These are phyloP conservation scores for Alternaria longipes DNA, from an alignment of 2,329 filamentous ascomycete genomes.

Conservation along the genomic window DNA sequence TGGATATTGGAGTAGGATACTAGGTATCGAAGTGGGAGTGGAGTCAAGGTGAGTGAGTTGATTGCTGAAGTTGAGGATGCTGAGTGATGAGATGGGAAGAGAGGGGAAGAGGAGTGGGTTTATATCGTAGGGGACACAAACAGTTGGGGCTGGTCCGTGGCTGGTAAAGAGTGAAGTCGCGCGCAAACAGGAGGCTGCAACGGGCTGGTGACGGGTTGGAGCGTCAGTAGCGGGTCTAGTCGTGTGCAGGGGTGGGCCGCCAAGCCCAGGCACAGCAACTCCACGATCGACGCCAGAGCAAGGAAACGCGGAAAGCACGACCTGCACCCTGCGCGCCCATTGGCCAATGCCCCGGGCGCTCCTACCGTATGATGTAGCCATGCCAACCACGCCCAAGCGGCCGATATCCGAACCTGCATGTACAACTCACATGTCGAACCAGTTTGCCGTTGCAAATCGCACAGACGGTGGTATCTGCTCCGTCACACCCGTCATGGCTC, in stretches of 20 bases:
- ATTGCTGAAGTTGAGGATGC: conserved; percentile 23
- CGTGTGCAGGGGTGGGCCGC: conserved; percentile 23
- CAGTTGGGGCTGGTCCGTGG: conserved; percentile 21
- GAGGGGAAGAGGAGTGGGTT: conserved; percentile 14
- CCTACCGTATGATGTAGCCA: conserved; percentile 31
- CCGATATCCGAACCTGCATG: conserved; percentile 23
- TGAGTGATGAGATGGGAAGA: conserved; percentile 7
- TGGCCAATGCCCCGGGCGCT: conserved; percentile 24
- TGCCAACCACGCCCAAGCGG: conserved; percentile 16
- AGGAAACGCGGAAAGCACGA: conserved; percentile 20
- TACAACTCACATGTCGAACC: conserved; percentile 27
- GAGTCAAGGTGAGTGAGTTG: conserved; percentile 20
- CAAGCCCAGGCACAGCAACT: conserved; percentile 14
- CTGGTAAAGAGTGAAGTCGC: conserved; percentile 25
- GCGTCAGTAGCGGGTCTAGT: conserved; percentile 12
- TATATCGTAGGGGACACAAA: conserved; percentile 27
- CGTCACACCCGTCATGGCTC: neutral
- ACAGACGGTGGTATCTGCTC: neutral
- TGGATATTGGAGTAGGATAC: conserved; percentile 14
- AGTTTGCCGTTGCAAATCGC: neutral
- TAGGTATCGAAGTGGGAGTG: conserved; percentile 22
- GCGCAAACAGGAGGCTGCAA: conserved; percentile 17
- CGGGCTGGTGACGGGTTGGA: conserved; percentile 18
- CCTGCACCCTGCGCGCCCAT: conserved; percentile 9
- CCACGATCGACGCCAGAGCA: conserved; percentile 28